These are phyloP conservation scores for Limnomonas spitsbergensis DNA, from an alignment of 139 green algal genomes.

Conservation along the genomic window DNA sequence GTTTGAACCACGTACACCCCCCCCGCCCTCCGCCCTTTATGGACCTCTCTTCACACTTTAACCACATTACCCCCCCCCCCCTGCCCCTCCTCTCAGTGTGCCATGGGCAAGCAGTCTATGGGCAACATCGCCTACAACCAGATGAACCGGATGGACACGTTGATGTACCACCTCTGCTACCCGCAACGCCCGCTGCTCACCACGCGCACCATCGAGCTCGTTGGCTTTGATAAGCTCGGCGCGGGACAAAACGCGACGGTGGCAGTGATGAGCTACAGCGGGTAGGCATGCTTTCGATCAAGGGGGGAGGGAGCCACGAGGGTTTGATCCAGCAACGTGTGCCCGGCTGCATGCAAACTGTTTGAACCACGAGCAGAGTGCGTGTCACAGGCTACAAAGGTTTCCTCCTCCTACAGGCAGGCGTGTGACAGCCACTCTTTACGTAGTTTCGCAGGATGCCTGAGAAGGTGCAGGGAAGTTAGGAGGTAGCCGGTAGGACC, in stretches of 20 bases:
- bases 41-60: too few relatives aligned
- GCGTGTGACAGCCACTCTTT: too few relatives aligned
- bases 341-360: not conserved
- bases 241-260: constrained; percentile 97
- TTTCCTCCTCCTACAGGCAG: too few relatives aligned
- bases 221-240: constrained; percentile 87
- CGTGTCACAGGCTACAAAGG: too few relatives aligned
- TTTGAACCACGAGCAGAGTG: too few relatives aligned
- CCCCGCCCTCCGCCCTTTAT: too few relatives aligned
- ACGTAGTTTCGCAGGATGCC: too few relatives aligned
- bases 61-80: not conserved
- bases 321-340: too few relatives aligned
- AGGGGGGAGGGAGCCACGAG: not conserved
- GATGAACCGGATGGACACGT: constrained; percentile 89
- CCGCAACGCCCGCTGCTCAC: constrained; percentile 94
- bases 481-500: too few relatives aligned
- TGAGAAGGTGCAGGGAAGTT: too few relatives aligned
- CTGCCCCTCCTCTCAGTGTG: constrained; percentile 67
- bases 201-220: constrained; percentile 92
- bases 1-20: too few relatives aligned
- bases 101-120: constrained; percentile 99
- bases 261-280: constrained; percentile 94
- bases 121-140: constrained; percentile 98
- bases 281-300: constrained; percentile 36
- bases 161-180: constrained; percentile 96